Base-by-base conservation (phyloP, 768 basidiomycete species). In the Leccinum disarticulatum region DNA sequence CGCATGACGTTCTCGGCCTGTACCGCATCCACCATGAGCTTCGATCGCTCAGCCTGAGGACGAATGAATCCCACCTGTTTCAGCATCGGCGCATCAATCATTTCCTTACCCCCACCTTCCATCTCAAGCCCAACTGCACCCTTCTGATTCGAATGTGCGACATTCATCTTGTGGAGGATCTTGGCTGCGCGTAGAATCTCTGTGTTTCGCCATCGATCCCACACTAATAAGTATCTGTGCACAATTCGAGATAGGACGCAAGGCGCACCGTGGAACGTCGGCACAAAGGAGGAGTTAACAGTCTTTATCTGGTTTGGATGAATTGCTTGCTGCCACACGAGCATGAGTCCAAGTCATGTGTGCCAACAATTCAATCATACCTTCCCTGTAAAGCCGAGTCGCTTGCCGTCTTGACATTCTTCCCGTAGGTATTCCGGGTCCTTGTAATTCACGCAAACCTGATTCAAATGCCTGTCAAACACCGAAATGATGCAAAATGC, bases 21-120 rank as follows among this genome's bases (percentile, higher is more conserved):
- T 4, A 58, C 48, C 51, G 27, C 57, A 49, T 25, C 10, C 31
- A 52, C 38, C 47, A 8, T 61, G 54, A 54, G 51, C 51, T 15
- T 50, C 55, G n/a, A 52, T 14, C 17, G 6, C 27, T 43, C 7
- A 31, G 17, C 38, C 17, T n/a, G 17, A 41, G 31, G 11, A n/a
- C 33, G 49, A 43, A 15, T 28, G 61, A 46, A 56, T 43, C 64
- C 0, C 47, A 62, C 33, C 81, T 91, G 91, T 70, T 91, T 90
- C 47, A 95, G 77, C 88, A 96, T 93, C 0, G 93, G 93, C 8
- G 90, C 90, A 71, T 96, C 93, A 36, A 95, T 88, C 93, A 95
- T 95, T 68, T 88, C 86, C 52, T 84, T 86, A 15, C 79, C 73
- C 3, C 80, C 79, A 47, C 77, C 81, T 22, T 77, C 76, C 43